Percentiles rank a stretch among this genome's conserved stretches.
phyloP scores from a whole-genome alignment of 2,329 filamentous ascomycete genomes.

The Arthrobotrys pseudoclavata region DNA sequence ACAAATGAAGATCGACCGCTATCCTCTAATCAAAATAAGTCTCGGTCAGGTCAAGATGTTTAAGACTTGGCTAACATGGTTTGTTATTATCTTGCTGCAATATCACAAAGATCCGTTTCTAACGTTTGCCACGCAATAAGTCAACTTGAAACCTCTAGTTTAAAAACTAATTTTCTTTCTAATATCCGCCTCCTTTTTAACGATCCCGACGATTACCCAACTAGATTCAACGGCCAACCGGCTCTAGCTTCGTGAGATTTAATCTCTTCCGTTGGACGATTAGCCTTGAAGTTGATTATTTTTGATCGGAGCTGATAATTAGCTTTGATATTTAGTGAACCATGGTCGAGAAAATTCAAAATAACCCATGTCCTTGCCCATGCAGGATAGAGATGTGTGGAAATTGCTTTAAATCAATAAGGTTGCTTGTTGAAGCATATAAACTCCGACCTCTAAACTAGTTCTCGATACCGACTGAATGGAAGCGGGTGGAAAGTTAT shows the following conservation, averaged over 20 bases:
- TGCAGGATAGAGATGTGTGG: slow-evolving; percentile 40
- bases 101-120: slow-evolving; percentile 32
- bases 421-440: slow-evolving; percentile 36
- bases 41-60: slow-evolving; percentile 13
- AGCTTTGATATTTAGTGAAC: slow-evolving; percentile 10
- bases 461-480: slow-evolving; percentile 50
- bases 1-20: slow-evolving; percentile 47
- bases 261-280: slow-evolving; percentile 14
- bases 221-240: slow-evolving; percentile 27
- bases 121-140: slow-evolving; percentile 60
- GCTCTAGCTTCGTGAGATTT: slow-evolving; percentile 30
- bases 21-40: slow-evolving; percentile 43
- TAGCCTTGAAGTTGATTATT: slow-evolving; percentile 31
- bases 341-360: slow-evolving; percentile 22
- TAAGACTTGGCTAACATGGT: slow-evolving; percentile 19
- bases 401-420: slow-evolving; percentile 48
- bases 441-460: slow-evolving; percentile 30
- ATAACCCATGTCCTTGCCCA: slow-evolving; percentile 28
- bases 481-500: slow-evolving; percentile 59
- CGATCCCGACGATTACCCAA: slow-evolving; percentile 39
- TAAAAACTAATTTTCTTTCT: not conserved
- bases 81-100: slow-evolving; percentile 35
- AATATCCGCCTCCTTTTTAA: slow-evolving; percentile 41
- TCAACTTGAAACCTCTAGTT: slow-evolving; percentile 56
- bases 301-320: slow-evolving; percentile 4